Evolutionary conservation across 176 grass and related monocot genomes (phyloP), one percentile per base, ranked within the genome.

Genomic region (Sorghum bicolor): DNA sequence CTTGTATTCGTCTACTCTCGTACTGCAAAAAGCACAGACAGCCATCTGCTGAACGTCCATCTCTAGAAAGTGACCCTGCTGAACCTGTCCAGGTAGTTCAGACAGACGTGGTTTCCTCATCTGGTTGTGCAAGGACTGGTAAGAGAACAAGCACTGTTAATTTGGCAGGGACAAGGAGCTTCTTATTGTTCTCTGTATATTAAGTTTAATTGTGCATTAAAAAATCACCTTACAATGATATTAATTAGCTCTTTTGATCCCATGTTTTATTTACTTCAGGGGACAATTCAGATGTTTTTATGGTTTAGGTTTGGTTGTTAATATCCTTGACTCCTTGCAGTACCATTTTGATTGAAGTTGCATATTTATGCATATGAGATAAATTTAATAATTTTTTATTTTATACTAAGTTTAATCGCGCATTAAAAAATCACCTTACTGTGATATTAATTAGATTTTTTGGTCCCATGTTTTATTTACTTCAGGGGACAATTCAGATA

Each of bases 1-100:
- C 92, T 50, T 96, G 93, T 77, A 99, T 99, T 82, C 96, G 96
- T 41, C 84, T 99, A 80, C 91, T 99, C 61, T 99, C 96, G 15
- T 99, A 92, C 75, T 99, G 96, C 81, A 99, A 96, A 88, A 99
- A 99, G 70, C 96, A 99, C 71, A 96, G 96, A 72, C 93, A 90
- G 32, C 96, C 91, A 86, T 92, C 87, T 64, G 85, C 92, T 90
- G 93, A 94, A 82, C 87, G 83, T 58, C 91, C 92, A 68, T 84
- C 89, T 87, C 70, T 89, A 78, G 83, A 93, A 67, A 82, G 79
- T 67, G 69, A 74, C 64, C 70, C 67, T 82, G 34, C 72, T 65
- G 72, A 86, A 24, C 66, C 80, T 19, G 13, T 64, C 78, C 77
- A 81, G 39, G 78, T 81, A 81, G 88, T 72, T 91, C 83, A 73